A percentile compares a stretch with the other conserved stretches of the same genome.
These are phyloP conservation scores for Rhizoclosmatium globosum DNA, from an alignment of 192 early-diverging fungal species.

Conservation along the genomic window DNA sequence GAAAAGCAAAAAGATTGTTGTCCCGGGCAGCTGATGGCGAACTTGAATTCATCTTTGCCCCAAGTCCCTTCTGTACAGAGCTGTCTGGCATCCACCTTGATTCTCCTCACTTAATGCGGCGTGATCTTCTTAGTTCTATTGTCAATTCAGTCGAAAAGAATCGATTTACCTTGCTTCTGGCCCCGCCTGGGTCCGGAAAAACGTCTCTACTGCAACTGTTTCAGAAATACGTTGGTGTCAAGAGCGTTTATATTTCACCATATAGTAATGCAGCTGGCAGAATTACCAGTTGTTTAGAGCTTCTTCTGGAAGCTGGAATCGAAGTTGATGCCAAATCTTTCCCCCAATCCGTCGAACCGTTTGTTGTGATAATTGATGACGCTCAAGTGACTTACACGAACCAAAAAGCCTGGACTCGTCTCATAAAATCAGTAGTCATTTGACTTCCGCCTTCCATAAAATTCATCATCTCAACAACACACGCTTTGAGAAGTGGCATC, in stretches of 20 bases:
- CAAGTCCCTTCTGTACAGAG: not conserved
- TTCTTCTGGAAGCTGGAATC: constrained; percentile 2
- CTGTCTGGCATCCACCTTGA: not conserved
- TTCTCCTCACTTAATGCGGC: not conserved
- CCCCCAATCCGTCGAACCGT: not conserved
- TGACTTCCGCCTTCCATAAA: constrained; percentile 2
- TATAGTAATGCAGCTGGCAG: not conserved
- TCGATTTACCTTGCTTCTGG: constrained; percentile 14
- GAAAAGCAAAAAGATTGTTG: too few species aligned
- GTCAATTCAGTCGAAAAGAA: not conserved
- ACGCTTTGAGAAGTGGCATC: not conserved
- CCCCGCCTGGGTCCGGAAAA: constrained; percentile 21
- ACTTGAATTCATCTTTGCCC: not conserved
- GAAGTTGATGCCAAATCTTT: not conserved
- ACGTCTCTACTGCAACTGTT: constrained; percentile 18
- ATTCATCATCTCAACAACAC: constrained; percentile 23
- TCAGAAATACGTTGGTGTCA: not conserved
- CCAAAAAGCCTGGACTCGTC: not conserved
- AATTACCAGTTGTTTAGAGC: not conserved
- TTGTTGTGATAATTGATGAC: constrained; percentile 12
- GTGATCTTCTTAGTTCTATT: not conserved
- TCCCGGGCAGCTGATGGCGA: too few species aligned
- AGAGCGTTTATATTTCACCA: not conserved
- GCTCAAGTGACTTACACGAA: not conserved
- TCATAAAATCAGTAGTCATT: not conserved